These are phyloP conservation scores for Pleurotus salmoneostramineus DNA, from an alignment of 768 basidiomycete genomes.

Conservation along the genomic window DNA sequence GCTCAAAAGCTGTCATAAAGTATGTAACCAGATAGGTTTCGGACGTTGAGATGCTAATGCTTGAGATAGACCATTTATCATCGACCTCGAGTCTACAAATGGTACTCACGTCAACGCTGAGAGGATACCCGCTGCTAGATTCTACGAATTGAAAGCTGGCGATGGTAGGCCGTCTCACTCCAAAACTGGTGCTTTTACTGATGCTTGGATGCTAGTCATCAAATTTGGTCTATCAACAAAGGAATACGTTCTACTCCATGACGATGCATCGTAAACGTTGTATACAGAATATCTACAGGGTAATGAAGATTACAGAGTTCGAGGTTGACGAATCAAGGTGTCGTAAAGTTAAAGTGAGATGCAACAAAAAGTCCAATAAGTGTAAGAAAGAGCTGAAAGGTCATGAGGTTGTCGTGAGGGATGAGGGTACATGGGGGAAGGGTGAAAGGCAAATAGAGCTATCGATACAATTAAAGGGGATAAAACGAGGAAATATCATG, in stretches of 20 bases:
- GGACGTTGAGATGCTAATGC: background rate
- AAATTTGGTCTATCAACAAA: constrained; percentile 80
- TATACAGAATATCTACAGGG: too few relatives aligned
- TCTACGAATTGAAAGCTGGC: constrained; percentile 73
- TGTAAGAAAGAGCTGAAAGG: background rate
- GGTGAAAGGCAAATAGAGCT: background rate
- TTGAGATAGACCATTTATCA: constrained; percentile 79
- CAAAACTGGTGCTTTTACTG: background rate
- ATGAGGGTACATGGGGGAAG: background rate
- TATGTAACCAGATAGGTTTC: constrained; percentile 32
- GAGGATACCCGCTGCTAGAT: constrained; percentile 80
- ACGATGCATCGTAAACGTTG: constrained; percentile 49
- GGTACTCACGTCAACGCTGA: constrained; percentile 89
- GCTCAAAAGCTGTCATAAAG: constrained; percentile 78
- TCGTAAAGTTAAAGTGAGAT: too few relatives aligned
- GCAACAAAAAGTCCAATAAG: background rate
- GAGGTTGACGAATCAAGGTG: too few relatives aligned
- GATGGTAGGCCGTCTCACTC: constrained; percentile 59
- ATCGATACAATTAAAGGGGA: background rate
- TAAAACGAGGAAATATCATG: background rate
- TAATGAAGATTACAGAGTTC: too few relatives aligned
- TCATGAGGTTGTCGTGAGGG: background rate
- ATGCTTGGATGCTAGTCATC: constrained; percentile 48
- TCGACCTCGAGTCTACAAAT: constrained; percentile 98
- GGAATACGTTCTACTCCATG: constrained; percentile 85